Evolutionary conservation across 2,329 filamentous ascomycete genomes (phyloP), one percentile per base, ranked within the genome.

Genomic region (Microcyclosporella mali): DNA sequence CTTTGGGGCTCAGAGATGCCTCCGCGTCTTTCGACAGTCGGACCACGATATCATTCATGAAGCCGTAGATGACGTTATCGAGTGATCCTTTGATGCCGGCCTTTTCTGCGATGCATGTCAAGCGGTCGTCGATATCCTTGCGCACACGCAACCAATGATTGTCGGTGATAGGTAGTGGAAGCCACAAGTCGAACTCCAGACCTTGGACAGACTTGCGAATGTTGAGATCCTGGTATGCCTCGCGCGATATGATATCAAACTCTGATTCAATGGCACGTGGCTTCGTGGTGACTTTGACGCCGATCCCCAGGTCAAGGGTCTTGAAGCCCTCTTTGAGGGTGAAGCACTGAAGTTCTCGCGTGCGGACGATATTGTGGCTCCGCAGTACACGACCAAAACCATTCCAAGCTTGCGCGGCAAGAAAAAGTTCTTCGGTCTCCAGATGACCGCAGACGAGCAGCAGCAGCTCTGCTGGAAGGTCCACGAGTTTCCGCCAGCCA

Each of bases 11-110:
- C n/a, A n/a, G n/a, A n/a, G 34, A 15, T 7, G 46, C 18, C n/a
- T 43, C 36, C n/a, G 46, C 45, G 14, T 41, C 39, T 1, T 37
- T 25, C 7, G 49, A 52, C 9, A 55, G 45, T 25, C 43, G 41
- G 12, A 56, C 48, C 6, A 52, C 46, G 32, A 53, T 38, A 17
- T 52, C 50, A 40, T 53, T 56, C 52, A 55, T 53, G 41, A 56
- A 49, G 11, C 41, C 36, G 37, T 52, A 53, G 18, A 55, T 37
- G 29, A 52, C 48, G 11, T 51, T 46, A 19, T 52, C 49, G 14
- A 33, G 28, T 8, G 39, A 37, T 10, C 47, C 47, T 2, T 37
- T 29, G 25, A 49, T 25, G 3, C 30, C 25, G 1, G 40, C 37
- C 4, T 15, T n/a, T 3, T 12, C 27, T 9, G 37, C 40, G 21